Percentiles rank a stretch among this genome's conserved stretches.
phyloP scores from a whole-genome alignment of 768 basidiomycete genomes.

The Polyporus arcularius region DNA sequence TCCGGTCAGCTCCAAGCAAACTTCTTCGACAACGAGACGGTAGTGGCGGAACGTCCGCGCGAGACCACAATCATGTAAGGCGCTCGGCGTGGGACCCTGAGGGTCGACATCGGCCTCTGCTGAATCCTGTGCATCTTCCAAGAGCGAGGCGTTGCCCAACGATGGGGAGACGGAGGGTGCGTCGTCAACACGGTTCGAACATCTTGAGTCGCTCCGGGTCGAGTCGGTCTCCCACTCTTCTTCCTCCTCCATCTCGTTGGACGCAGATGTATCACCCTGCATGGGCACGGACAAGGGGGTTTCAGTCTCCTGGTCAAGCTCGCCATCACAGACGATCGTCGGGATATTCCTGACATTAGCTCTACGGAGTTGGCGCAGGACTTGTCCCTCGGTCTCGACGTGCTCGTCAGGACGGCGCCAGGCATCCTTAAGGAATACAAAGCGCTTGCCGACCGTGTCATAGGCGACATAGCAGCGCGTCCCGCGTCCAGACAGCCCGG shows the following conservation, averaged over 20 bases:
- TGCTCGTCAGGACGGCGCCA: constrained; percentile 6
- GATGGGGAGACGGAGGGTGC: too few relatives aligned
- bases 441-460: neutral
- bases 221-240: too few relatives aligned
- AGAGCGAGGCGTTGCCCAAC: too few relatives aligned
- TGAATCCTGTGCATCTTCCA: too few relatives aligned
- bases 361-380: neutral
- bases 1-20: constrained; percentile 1
- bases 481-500: constrained; percentile 5
- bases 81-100: too few relatives aligned
- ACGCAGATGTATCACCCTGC: too few relatives aligned
- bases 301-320: neutral
- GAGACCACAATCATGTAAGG: too few relatives aligned
- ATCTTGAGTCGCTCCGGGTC: too few relatives aligned
- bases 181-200: too few relatives aligned
- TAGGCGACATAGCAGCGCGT: constrained; percentile 14
- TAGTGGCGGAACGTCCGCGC: constrained; percentile 4
- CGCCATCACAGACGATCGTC: constrained; percentile 9
- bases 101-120: too few relatives aligned
- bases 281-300: neutral
- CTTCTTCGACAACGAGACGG: constrained; percentile 8
- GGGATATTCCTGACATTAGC: neutral
- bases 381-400: constrained; percentile 4
- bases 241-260: too few relatives aligned
- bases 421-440: constrained; percentile 16